Base-by-base conservation (phyloP, 78 protist species). In the Speleostelium caveatum region DNA sequence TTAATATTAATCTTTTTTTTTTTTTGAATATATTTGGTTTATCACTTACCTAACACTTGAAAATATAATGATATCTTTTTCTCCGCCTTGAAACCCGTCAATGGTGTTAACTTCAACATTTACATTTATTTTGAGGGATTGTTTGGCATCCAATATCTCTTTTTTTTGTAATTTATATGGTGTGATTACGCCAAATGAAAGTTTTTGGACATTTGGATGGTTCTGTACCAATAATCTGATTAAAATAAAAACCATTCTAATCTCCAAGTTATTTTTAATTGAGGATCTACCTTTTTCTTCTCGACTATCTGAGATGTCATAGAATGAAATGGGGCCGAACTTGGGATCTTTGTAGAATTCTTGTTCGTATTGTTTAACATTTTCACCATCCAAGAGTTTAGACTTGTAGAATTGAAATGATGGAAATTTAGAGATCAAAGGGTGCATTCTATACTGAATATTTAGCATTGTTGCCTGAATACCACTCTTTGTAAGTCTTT, bases 21-120 rank as follows among this genome's bases (percentile, higher is more conserved):
- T n/a, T n/a, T n/a, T n/a, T n/a, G n/a, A n/a, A n/a, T n/a, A n/a
- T n/a, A 16, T 3, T 55, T 12, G 5, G 22, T 16, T 55, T 17
- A 55, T 55, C 22, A 22, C 22, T 22, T 12, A 16, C 36, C 96
- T 62, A 21, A 97, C 98, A 39, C 86, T 69, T 59, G 95, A 79
- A 35, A 97, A 28, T 21, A 97, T 6, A 22, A 95, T 94, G 21
- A 95, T 55, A 35, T 87, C 93, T 65, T 88, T 86, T 79, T 97
- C 98, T 2, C 83, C 55, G 32, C 98, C 98, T 60, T 96, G 97
- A 58, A 80, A 93, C 8, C 88, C 89, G 72, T 94, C 96, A n/a
- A 96, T 92, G 5, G 97, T 91, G 56, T 45, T 68, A 28, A 88
- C 39, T 39, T 41, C 38, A 10, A 67, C 32, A 7, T 66, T 28